Conservation (phyloP, 768 basidiomycete species). For the Amanita polypyramis region DNA sequence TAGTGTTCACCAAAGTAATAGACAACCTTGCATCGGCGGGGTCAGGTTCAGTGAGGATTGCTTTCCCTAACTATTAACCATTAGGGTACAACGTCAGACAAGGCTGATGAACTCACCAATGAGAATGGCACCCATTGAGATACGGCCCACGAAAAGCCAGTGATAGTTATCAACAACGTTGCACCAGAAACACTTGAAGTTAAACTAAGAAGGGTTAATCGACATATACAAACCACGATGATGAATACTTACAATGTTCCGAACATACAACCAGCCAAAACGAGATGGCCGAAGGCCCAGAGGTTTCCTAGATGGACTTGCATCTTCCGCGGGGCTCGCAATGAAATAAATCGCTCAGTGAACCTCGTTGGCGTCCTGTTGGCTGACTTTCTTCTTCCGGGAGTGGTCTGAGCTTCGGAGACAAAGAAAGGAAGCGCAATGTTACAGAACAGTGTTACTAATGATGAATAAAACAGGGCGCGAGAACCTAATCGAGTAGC, state of each 20-base stretch:
- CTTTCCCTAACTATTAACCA: conserved; percentile 59
- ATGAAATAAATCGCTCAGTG: conserved; percentile 9
- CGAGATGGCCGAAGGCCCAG: conserved; percentile 69
- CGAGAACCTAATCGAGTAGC: conserved; percentile 78
- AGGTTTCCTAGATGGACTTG: conserved; percentile 56
- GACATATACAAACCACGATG: too few relatives aligned
- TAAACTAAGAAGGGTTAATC: conserved; percentile 35
- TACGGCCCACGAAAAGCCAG: conserved; percentile 91
- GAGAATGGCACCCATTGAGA: conserved; percentile 91
- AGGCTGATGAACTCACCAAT: conserved; percentile 38
- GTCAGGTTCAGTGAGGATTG: conserved; percentile 62
- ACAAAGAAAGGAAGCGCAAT: conserved; percentile 64
- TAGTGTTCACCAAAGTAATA: conserved; percentile 35
- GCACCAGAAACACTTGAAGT: conserved; percentile 60
- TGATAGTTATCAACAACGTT: conserved; percentile 63
- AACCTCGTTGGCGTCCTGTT: not conserved
- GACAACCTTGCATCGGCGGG: conserved; percentile 22
- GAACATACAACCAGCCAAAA: conserved; percentile 72
- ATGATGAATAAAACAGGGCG: conserved; percentile 69
- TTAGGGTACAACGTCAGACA: not conserved
- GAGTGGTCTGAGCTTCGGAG: conserved; percentile 15
- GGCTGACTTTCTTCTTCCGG: not conserved
- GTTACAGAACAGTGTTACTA: conserved; percentile 59
- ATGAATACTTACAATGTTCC: conserved; percentile 62
- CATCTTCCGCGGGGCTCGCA: conserved; percentile 28